A percentile compares a stretch with the other conserved stretches of the same genome.
Conservation (phyloP, 768 basidiomycete species). For the Paxillus ammoniavirescens region DNA sequence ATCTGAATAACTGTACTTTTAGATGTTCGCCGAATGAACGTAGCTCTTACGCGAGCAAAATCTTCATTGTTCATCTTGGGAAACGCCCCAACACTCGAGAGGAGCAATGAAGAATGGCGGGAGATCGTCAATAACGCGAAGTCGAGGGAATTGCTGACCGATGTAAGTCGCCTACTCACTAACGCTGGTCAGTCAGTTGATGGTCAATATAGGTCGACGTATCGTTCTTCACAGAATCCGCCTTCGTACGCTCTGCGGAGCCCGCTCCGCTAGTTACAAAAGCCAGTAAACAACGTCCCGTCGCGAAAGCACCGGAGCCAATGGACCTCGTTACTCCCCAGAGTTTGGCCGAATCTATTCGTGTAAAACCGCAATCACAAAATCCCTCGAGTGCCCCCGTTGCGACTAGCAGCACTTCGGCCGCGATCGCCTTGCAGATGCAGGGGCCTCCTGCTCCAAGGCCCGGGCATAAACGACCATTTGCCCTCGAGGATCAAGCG, state of each 20-base stretch:
- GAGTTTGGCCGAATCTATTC: conserved; percentile 30
- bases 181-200: neutral
- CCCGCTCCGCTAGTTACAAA: conserved; percentile 19
- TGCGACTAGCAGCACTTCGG: neutral
- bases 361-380: conserved; percentile 22
- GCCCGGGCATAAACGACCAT: conserved; percentile 20
- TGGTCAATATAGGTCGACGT: conserved; percentile 28
- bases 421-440: neutral
- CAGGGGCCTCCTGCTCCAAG: conserved; percentile 10
- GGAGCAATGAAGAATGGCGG: conserved; percentile 80
- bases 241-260: conserved; percentile 10
- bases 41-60: conserved; percentile 95
- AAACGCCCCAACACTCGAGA: conserved; percentile 83
- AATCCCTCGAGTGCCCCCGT: conserved; percentile 1
- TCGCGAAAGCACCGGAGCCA: conserved; percentile 23
- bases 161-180: conserved; percentile 41
- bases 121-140: conserved; percentile 76
- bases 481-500: conserved; percentile 9
- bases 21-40: conserved; percentile 93
- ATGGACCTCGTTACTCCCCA: conserved; percentile 39
- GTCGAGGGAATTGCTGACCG: conserved; percentile 56
- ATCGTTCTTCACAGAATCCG: conserved; percentile 38
- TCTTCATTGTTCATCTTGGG: conserved; percentile 94
- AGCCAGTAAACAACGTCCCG: conserved; percentile 20
- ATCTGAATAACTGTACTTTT: conserved; percentile 2